A percentile compares a stretch with the other conserved stretches of the same genome.
Evolutionary conservation across 495 filamentous ascomycete genomes (phyloP).

Genomic region (Tetracladium marchalianum): DNA sequence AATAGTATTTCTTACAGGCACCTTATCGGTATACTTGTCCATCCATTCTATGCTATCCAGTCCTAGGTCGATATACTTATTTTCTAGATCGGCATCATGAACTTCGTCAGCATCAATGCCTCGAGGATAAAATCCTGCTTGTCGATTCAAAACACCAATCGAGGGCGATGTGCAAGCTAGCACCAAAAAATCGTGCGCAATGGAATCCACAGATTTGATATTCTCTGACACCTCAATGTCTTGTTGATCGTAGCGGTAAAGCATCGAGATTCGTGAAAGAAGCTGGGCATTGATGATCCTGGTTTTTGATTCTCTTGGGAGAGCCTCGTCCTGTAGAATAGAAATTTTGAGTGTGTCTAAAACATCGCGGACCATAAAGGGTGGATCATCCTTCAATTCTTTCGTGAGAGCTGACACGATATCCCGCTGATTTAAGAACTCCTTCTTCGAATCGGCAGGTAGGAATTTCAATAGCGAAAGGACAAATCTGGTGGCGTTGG

Average conservation of each 20-base stretch:
- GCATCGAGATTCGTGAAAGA: conserved; percentile 56
- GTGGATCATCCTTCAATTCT: conserved; percentile 60
- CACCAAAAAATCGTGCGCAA: conserved; percentile 62
- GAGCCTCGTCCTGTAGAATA: conserved; percentile 55
- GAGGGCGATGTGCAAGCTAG: conserved; percentile 60
- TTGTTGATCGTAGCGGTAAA: conserved; percentile 52
- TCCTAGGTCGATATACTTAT: conserved; percentile 51
- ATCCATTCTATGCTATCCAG: conserved; percentile 59
- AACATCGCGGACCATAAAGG: conserved; percentile 57
- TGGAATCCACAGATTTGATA: conserved; percentile 37
- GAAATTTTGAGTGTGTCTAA: conserved; percentile 53
- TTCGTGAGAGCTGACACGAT: conserved; percentile 58
- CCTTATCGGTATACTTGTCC: conserved; percentile 49
- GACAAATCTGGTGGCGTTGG: conserved; percentile 66
- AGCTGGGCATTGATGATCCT: conserved; percentile 61
- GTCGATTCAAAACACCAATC: conserved; percentile 56
- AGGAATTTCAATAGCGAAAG: conserved; percentile 64
- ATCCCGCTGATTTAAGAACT: conserved; percentile 65
- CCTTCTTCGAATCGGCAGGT: conserved; percentile 56
- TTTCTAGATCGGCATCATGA: conserved; percentile 26
- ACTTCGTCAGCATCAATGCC: conserved; percentile 46
- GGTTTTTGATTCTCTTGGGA: conserved; percentile 62
- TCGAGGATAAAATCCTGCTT: conserved; percentile 66
- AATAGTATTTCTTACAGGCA: conserved; percentile 66
- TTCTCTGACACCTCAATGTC: conserved; percentile 11